Conservation (phyloP, 192 early-diverging fungal genomes). For the Backusella tarrabulga region DNA sequence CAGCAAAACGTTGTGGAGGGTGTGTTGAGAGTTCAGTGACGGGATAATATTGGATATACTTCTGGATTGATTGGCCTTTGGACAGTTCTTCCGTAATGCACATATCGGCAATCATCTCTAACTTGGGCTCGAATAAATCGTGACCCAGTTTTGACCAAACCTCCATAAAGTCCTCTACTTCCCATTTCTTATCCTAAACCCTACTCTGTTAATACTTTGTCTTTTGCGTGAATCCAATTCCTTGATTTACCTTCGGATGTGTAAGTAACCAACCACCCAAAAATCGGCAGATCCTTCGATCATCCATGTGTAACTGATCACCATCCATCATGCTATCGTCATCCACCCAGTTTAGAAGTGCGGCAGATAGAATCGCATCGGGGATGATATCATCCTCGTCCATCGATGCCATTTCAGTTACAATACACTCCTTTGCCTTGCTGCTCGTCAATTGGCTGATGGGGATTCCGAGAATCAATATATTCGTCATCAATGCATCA, state of each 20-base stretch:
- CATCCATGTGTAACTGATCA: slow-evolving; percentile 16
- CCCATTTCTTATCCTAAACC: slow-evolving; percentile 40
- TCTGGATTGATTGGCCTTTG: slow-evolving; percentile 8
- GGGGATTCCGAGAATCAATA: slow-evolving; percentile 22
- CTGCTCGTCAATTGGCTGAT: background rate
- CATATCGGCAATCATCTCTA: slow-evolving; percentile 2
- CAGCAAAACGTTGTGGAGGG: slow-evolving; percentile 40
- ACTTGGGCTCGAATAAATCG: slow-evolving; percentile 33
- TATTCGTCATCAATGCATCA: slow-evolving; percentile 23
- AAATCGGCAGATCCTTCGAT: slow-evolving; percentile 19
- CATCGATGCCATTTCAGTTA: background rate
- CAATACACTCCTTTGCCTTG: slow-evolving; percentile 9
- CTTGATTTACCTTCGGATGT: slow-evolving; percentile 13
- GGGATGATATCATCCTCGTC: slow-evolving; percentile 3
- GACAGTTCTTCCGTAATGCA: slow-evolving; percentile 17
- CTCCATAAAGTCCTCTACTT: slow-evolving; percentile 40
- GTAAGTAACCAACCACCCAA: slow-evolving; percentile 24
- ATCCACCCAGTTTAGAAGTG: background rate
- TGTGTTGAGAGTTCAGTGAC: slow-evolving; percentile 38
- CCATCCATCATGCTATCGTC: background rate
- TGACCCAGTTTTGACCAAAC: slow-evolving; percentile 36
- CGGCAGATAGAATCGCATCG: background rate
- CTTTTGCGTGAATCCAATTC: background rate
- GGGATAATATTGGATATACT: slow-evolving; percentile 43
- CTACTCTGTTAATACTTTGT: background rate